Evolutionary conservation across 805 yeast species (phyloP), one percentile per base, ranked within the genome.

Genomic region (Candida fluviatilis): DNA sequence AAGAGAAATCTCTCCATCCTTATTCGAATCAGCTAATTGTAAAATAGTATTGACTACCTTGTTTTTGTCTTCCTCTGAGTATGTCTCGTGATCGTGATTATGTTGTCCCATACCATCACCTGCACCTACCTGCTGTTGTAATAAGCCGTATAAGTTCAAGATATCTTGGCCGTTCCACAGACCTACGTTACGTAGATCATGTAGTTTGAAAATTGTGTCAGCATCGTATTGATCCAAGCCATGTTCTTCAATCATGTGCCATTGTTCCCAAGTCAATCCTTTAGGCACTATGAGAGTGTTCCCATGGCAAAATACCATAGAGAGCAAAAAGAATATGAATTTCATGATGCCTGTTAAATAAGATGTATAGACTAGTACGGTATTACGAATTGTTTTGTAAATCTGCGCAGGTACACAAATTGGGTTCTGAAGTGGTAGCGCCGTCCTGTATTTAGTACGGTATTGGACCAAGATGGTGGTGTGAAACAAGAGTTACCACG

Each of bases 201-300:
- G 99, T 18, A 90, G 52, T 26, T 73, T 73, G 72, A 91, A 91
- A 52, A 91, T 87, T 12, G 83, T 71, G 30, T 72, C 78, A 0
- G 95, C 73, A 45, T 84, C 95, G 51, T 78, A 87, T 18, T 70
- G 68, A 45, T 84, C 89, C 42, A 86, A 47, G 13, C 79, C 84
- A 63, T 91, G 97, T 63, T 91, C 98, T 48, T 78, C 80, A 49
- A 76, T 69, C 97, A 91, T 90, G 59, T 91, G 98, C 85, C 90
- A 84, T 49, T 75, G 74, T 51, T 83, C 87, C 95, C 95, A 86
- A 13, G 76, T 60, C 26, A 77, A 50, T 0, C 76, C 79, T 8
- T 60, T 62, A 2, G 88, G 88, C 26, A 19, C 33, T 27, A 45
- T 41, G 23, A 36, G 11, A 14, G 10, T 18, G 11, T 18, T 24